Evolutionary conservation across 768 basidiomycete genomes (phyloP).

Genomic region (Tulasnella sp.): DNA sequence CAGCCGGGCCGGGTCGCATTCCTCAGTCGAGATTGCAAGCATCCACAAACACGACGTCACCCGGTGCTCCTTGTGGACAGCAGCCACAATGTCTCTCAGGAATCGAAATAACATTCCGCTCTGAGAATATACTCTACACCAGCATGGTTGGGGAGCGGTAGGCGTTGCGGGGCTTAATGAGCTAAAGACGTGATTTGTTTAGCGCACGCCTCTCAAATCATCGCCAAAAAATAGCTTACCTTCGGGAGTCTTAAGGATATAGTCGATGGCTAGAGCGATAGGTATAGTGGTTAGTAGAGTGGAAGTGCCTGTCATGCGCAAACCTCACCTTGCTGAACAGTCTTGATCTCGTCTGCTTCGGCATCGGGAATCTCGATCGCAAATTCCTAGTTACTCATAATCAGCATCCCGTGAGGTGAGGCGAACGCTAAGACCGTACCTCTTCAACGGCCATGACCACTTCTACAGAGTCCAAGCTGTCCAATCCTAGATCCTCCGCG

Average conservation of each 20-base stretch:
- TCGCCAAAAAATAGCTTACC: conserved; percentile 45
- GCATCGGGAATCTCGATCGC: conserved; percentile 95
- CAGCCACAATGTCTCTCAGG: not conserved
- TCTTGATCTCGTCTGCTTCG: conserved; percentile 92
- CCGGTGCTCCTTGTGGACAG: not conserved
- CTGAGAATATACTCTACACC: not conserved
- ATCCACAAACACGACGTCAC: not conserved
- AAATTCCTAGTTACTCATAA: conserved; percentile 71
- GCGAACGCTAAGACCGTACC: conserved; percentile 41
- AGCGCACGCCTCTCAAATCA: not conserved
- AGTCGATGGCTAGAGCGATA: conserved; percentile 72
- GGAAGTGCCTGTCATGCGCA: not conserved
- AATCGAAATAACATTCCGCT: not conserved
- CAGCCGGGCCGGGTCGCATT: not conserved
- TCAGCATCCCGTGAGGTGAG: not conserved
- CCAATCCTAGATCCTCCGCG: conserved; percentile 79
- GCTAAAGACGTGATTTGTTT: conserved; percentile 40
- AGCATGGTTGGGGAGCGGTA: not conserved
- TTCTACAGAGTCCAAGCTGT: conserved; percentile 95
- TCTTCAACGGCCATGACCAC: conserved; percentile 99
- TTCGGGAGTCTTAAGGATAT: conserved; percentile 89
- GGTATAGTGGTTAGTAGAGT: not conserved
- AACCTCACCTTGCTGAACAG: conserved; percentile 78
- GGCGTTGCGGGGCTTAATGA: conserved; percentile 41
- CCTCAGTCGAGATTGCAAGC: conserved; percentile 20